A percentile compares a stretch with the other conserved stretches of the same genome.
Conservation (phyloP, 768 basidiomycete genomes). For the Suillus clintonianus region DNA sequence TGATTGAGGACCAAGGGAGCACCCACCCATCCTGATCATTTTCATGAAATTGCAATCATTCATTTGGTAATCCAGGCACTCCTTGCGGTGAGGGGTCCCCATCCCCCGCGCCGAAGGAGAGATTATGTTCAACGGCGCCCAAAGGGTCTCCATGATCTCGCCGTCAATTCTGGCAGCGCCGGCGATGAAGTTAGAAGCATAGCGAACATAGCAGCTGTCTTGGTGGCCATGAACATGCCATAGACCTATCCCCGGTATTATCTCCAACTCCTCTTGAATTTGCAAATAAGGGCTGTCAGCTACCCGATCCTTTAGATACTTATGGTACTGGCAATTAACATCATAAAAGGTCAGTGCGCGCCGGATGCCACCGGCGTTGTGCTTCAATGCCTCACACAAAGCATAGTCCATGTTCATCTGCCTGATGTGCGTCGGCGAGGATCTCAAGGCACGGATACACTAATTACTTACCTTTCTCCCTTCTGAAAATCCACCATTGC, state of each 20-base stretch:
- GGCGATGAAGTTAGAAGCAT: background rate
- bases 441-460: too few relatives aligned
- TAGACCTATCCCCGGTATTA: constrained; percentile 5
- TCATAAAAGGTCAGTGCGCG: constrained; percentile 5
- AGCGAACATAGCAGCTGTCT: background rate
- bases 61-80: constrained; percentile 24
- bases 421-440: background rate
- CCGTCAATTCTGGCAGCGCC: background rate
- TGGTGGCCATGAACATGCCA: constrained; percentile 7
- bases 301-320: background rate
- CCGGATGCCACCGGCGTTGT: background rate
- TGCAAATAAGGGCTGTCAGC: constrained; percentile 1
- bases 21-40: constrained; percentile 12
- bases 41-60: constrained; percentile 27
- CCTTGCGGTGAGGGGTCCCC: background rate
- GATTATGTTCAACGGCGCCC: background rate
- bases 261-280: background rate
- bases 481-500: constrained; percentile 26
- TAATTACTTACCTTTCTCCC: constrained; percentile 14
- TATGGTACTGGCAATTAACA: constrained; percentile 15
- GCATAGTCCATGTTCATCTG: constrained; percentile 30
- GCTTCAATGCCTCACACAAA: constrained; percentile 10
- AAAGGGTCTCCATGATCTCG: constrained; percentile 2
- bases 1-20: background rate
- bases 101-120: background rate